Base-by-base conservation (phyloP, 2,329 filamentous ascomycete species). In the Ustilaginoidea virens region DNA sequence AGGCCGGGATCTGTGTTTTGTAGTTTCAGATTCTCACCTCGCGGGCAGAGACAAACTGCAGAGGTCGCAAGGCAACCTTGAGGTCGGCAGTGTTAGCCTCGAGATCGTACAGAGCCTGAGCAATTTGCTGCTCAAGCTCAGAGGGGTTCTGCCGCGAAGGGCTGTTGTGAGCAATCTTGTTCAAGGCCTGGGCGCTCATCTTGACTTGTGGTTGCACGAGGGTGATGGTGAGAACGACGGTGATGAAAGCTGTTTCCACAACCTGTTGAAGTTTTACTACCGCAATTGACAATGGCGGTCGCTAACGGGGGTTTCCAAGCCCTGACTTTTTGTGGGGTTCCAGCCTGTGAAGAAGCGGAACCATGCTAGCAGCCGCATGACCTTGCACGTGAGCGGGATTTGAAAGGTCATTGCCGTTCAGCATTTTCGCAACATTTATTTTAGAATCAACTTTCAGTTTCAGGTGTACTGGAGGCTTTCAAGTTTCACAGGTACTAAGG, bases 71-170 rank as follows among this genome's bases (percentile, higher is more conserved):
- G 50, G 85, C 80, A 55, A 74, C 74, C 80, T 87, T 92, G 67
- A 98, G 81, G 67, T 98, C 90, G 61, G 85, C 71, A 57, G 90
- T 93, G 78, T 94, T 94, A 70, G 77, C 86, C 83, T 98, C 90
- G 66, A 98, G 82, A 58, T 98, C 90, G 72, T 80, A 92, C 46
- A 98, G 82, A 67, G 90, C 90, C 66, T 78, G 80, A 60, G 90
- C 90, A 61, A 98, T 92, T 73, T 69, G 82, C 63, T 73, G 77
- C 82, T 98, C 90, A 51, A 96, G 79, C 79, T 98, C 90, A 48
- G 83, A 92, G 49, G 90, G 90, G 67, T 78, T 92, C 62, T 80
- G 74, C 72, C 83, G 76, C 66, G 87, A 94, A 49, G 87, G 80
- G 79, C 82, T 92, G 78, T 90, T 94, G 60, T 76, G 63, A 59